Base-by-base conservation (phyloP, 176 grass and related monocot species). In the Aegilops speltoides region DNA sequence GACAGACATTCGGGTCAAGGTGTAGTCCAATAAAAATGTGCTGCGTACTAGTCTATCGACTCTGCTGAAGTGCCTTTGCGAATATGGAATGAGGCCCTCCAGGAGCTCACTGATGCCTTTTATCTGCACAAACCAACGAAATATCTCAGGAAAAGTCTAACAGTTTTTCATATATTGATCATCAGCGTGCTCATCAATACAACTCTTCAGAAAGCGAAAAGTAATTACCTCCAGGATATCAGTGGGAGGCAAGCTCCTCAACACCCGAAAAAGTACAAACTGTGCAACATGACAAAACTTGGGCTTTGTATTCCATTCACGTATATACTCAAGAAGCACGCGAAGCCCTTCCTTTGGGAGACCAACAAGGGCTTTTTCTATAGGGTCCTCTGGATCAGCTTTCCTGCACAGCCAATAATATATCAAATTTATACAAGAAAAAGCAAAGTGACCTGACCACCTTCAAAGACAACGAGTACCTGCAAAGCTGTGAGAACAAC, bases 251-350 rank as follows among this genome's bases (percentile, higher is more conserved):
- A 96, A 99, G 83, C 85, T 89, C 84, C 86, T 91, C 33, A 94
- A 91, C 66, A 99, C 72, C 40, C 31, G 67, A 85, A 88, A 96
- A 84, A 96, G 82, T 40, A 96, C 94, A 89, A 94, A 94, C 86
- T 99, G 97, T 64, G 94, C 97, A 72, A 99, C 89, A 85, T 99
- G 97, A 84, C 94, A 99, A 31, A 99, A 88, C 86, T 96, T 99
- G 85, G 97, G 97, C 48, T 93, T 99, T 37, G 94, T 94, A 85
- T 99, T 99, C 97, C 94, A 99, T 88, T 94, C 94, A 3, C 90
- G 84, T 69, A 94, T 88, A 46, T 94, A 96, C 82, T 96, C 97
- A 12, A 99, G 85, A 89, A 98, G 97, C 48, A 94, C 57, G 1
- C 86, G 88, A 7, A 98, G 64, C 73, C 90, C 92, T 83, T 99